Percentiles rank a stretch among this genome's conserved stretches.
phyloP scores from a whole-genome alignment of 2,329 filamentous ascomycete species.

The Aspergillus alliaceus region DNA sequence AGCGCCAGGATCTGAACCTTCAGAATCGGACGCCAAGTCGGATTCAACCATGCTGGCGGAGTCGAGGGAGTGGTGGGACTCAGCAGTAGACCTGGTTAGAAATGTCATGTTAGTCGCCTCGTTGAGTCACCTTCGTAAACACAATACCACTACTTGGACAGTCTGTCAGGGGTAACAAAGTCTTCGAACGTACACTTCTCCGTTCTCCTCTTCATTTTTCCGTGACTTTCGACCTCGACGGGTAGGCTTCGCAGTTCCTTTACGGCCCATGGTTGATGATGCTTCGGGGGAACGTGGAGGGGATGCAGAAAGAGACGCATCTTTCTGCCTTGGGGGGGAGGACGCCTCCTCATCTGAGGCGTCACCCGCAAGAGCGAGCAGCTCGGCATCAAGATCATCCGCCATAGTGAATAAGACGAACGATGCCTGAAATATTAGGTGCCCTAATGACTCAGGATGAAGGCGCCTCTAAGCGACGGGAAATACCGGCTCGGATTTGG shows the following conservation, averaged over 20 bases:
- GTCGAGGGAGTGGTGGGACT: constrained; percentile 69
- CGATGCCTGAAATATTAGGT: constrained; percentile 12
- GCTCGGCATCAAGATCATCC: constrained; percentile 81
- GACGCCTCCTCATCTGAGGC: constrained; percentile 55
- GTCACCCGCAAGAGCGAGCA: constrained; percentile 84
- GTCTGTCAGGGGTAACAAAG: not conserved
- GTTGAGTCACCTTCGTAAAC: not conserved
- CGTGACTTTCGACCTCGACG: constrained; percentile 48
- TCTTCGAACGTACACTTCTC: constrained; percentile 70
- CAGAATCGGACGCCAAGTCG: constrained; percentile 75
- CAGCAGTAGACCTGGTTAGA: constrained; percentile 63
- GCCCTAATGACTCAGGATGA: not conserved
- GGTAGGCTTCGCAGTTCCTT: constrained; percentile 42
- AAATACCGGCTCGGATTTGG: not conserved
- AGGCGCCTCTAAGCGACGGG: not conserved
- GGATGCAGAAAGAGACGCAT: constrained; percentile 52
- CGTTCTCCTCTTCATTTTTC: constrained; percentile 71
- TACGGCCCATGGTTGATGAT: constrained; percentile 48
- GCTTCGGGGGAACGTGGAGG: constrained; percentile 49
- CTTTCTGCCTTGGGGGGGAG: constrained; percentile 56
- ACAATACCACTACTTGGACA: too few species aligned
- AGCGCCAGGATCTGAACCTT: constrained; percentile 51
- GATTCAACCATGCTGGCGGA: constrained; percentile 91
- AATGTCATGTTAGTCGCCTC: constrained; percentile 12
- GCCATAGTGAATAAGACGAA: constrained; percentile 62